Conservation (phyloP, 2,329 filamentous ascomycete genomes). For the Fusarium keratoplasticum region DNA sequence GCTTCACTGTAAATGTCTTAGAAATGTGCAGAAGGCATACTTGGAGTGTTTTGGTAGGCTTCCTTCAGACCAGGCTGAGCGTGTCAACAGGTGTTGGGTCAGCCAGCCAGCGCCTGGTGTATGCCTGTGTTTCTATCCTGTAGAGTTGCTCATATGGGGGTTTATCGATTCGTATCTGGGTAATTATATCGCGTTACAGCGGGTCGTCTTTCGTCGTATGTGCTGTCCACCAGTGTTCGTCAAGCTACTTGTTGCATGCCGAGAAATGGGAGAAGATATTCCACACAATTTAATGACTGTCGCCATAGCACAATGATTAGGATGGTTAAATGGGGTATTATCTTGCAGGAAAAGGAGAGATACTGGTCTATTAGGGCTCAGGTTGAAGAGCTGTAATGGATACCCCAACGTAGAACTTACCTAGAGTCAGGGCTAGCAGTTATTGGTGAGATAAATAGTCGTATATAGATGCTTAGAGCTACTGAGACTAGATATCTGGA, state of each 20-base stretch:
- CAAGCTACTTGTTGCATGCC: background rate
- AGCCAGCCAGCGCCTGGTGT: background rate
- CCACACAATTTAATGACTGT: rapidly evolving
- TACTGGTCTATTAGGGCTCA: background rate
- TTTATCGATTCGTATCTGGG: background rate
- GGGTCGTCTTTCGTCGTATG: background rate
- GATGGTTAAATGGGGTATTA: rapidly evolving
- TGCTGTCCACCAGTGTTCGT: background rate
- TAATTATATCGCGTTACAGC: background rate
- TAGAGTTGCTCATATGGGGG: rapidly evolving
- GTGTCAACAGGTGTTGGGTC: background rate
- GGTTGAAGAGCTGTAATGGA: background rate
- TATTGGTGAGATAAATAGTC: background rate
- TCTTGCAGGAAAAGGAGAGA: background rate
- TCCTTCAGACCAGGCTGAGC: background rate
- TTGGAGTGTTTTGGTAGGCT: background rate
- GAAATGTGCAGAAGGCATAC: background rate
- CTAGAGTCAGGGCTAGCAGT: background rate
- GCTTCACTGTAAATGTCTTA: background rate
- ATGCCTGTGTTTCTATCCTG: background rate
- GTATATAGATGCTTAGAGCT: rapidly evolving
- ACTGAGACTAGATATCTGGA: rapidly evolving
- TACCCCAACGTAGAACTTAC: background rate
- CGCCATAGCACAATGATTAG: rapidly evolving
- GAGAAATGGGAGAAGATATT: background rate